Evolutionary conservation across 805 yeast species (phyloP).

Genomic region (Suhomyces canberraensis): DNA sequence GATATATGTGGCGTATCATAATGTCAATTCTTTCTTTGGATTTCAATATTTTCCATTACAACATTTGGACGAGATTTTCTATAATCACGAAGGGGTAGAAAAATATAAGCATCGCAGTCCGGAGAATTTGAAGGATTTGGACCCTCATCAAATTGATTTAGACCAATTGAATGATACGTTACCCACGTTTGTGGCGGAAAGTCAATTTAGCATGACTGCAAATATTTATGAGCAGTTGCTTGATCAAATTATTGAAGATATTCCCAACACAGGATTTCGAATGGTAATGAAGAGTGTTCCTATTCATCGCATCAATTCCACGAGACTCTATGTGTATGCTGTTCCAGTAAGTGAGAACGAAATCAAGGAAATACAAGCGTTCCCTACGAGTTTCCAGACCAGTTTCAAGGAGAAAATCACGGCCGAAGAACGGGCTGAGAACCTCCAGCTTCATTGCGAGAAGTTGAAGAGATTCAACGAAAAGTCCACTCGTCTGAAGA

Average conservation of each 20-base stretch:
- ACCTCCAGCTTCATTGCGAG: constrained; percentile 23
- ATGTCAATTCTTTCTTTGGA: constrained; percentile 76
- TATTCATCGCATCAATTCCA: constrained; percentile 4
- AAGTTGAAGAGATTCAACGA: constrained; percentile 25
- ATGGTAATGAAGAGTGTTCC: constrained; percentile 20
- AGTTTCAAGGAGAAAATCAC: constrained; percentile 27
- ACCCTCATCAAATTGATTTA: constrained; percentile 3
- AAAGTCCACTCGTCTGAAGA: constrained; percentile 12
- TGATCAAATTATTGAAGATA: constrained; percentile 25
- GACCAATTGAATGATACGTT: constrained; percentile 20
- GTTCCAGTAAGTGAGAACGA: constrained; percentile 24
- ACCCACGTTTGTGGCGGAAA: constrained; percentile 56
- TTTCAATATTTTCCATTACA: constrained; percentile 80
- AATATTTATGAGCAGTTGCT: constrained; percentile 27
- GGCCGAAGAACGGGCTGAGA: constrained; percentile 18
- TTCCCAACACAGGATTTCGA: constrained; percentile 25
- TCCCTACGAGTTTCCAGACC: constrained; percentile 27
- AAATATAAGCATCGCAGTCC: constrained; percentile 6
- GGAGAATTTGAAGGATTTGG: constrained; percentile 4
- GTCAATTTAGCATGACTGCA: constrained; percentile 53
- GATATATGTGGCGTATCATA: constrained; percentile 87
- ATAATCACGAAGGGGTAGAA: constrained; percentile 15
- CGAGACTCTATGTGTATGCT: constrained; percentile 25
- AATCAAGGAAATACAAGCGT: constrained; percentile 21
- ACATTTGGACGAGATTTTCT: constrained; percentile 57